Evolutionary conservation across 2,329 filamentous ascomycete species (phyloP).

Genomic region (Cladophialophora bantiana): DNA sequence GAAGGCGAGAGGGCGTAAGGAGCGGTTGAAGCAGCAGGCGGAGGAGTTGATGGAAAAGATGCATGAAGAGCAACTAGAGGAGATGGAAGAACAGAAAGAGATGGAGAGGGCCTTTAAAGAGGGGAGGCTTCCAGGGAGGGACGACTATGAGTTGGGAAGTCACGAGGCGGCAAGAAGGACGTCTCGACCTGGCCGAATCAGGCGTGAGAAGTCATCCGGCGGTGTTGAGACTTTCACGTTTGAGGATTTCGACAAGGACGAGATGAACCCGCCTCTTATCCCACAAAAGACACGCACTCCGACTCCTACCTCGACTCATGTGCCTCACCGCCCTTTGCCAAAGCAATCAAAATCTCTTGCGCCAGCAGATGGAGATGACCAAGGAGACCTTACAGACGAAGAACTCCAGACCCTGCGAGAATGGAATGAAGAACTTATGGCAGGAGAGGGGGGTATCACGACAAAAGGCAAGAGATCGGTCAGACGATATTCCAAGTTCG

Average conservation of each 20-base stretch:
- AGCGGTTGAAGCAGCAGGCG: conserved; percentile 29
- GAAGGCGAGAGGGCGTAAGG: conserved; percentile 22
- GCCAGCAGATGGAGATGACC: not conserved
- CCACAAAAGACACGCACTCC: not conserved
- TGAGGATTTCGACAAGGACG: conserved; percentile 27
- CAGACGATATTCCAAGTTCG: conserved; percentile 20
- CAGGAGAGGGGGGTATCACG: not conserved
- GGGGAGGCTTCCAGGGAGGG: conserved; percentile 11
- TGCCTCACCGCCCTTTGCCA: not conserved
- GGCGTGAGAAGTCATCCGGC: conserved; percentile 50
- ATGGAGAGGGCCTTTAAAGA: conserved; percentile 22
- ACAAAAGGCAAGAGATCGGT: conserved; percentile 2
- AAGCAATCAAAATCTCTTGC: not conserved
- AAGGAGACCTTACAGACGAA: conserved; percentile 39
- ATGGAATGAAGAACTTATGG: conserved; percentile 8
- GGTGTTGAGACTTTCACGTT: conserved; percentile 31
- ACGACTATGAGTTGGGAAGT: conserved; percentile 52
- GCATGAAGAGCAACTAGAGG: conserved; percentile 28
- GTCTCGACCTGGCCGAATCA: conserved; percentile 61
- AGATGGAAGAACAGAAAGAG: conserved; percentile 26
- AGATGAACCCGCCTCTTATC: conserved; percentile 22
- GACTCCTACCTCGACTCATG: not conserved
- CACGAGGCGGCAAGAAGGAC: conserved; percentile 42
- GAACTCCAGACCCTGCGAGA: conserved; percentile 26
- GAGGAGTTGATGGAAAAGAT: conserved; percentile 30